A percentile compares a stretch with the other conserved stretches of the same genome.
phyloP scores from a whole-genome alignment of 176 grass and related monocot species.

The Eleusine coracana region DNA sequence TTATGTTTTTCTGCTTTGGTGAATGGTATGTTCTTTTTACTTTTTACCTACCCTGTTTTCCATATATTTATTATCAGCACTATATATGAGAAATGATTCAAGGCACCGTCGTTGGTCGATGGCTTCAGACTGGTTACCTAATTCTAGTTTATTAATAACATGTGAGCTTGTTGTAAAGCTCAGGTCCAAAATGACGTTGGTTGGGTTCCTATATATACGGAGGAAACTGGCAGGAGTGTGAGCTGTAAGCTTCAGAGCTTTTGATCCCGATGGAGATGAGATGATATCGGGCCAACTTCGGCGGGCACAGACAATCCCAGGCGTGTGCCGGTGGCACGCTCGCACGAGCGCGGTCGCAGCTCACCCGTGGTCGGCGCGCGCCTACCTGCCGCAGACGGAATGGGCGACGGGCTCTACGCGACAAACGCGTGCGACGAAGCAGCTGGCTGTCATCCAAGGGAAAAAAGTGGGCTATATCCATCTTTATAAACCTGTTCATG shows the following conservation, averaged over 20 bases:
- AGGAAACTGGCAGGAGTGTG: neutral
- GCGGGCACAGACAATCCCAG: neutral
- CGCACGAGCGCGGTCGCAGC: neutral
- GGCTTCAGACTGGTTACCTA: no score
- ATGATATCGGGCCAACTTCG: no score
- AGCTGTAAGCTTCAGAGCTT: neutral
- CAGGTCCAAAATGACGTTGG: neutral
- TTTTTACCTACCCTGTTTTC: no score
- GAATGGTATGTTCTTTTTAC: no score
- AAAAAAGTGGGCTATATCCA: neutral
- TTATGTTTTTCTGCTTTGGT: no score
- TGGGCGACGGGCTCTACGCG: neutral
- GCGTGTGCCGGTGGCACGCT: constrained; percentile 2
- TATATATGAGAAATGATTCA: no score
- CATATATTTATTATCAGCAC: no score
- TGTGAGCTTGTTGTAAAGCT: neutral
- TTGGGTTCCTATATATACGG: no score
- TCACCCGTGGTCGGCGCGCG: constrained; percentile 10
- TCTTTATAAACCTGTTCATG: neutral
- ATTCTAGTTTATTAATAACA: no score
- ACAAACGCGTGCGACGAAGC: neutral
- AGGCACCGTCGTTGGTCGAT: no score
- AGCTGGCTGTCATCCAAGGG: neutral
- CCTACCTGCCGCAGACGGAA: neutral
- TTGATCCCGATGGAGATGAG: no score